These are phyloP conservation scores for Nakaseomyces bracarensis DNA, from an alignment of 1,139 yeast genomes.

Conservation along the genomic window DNA sequence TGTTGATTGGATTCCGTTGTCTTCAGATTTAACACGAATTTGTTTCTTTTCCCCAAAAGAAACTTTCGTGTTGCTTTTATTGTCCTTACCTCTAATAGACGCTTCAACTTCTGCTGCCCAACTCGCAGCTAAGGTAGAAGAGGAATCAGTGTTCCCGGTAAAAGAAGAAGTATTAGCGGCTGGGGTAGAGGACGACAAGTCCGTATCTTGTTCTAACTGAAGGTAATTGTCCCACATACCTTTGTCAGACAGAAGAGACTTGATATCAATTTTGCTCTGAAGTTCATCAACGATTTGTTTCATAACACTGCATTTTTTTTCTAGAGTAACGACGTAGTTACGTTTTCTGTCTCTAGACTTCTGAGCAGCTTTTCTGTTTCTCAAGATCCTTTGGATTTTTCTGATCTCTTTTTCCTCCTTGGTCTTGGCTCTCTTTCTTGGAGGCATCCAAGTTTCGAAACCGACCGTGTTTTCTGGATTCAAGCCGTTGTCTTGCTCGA, in stretches of 20 bases:
- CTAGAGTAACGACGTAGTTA: slow-evolving; percentile 80
- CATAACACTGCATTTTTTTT: slow-evolving; percentile 31
- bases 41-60: slow-evolving; percentile 3
- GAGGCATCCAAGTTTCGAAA: slow-evolving; percentile 45
- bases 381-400: slow-evolving; percentile 79
- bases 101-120: slow-evolving; percentile 6
- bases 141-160: slow-evolving; percentile 3
- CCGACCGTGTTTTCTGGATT: slow-evolving; percentile 3
- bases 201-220: neutral
- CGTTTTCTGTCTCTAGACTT: slow-evolving; percentile 96
- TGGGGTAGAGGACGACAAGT: slow-evolving; percentile 2
- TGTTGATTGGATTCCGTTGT: neutral
- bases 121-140: slow-evolving; percentile 5
- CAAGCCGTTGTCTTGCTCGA: slow-evolving; percentile 1
- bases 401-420: slow-evolving; percentile 96
- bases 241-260: slow-evolving; percentile 2
- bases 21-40: slow-evolving; percentile 3
- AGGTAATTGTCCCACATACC: slow-evolving; percentile 5
- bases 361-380: slow-evolving; percentile 96
- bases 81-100: neutral
- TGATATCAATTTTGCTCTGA: slow-evolving; percentile 16
- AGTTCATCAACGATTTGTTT: slow-evolving; percentile 26
- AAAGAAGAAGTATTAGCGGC: slow-evolving; percentile 1
- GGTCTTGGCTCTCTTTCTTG: slow-evolving; percentile 93
- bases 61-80: neutral